Evolutionary conservation across 169 alveolate species (phyloP), one percentile per base, ranked within the genome.

Genomic region (Condylostoma magnum): DNA sequence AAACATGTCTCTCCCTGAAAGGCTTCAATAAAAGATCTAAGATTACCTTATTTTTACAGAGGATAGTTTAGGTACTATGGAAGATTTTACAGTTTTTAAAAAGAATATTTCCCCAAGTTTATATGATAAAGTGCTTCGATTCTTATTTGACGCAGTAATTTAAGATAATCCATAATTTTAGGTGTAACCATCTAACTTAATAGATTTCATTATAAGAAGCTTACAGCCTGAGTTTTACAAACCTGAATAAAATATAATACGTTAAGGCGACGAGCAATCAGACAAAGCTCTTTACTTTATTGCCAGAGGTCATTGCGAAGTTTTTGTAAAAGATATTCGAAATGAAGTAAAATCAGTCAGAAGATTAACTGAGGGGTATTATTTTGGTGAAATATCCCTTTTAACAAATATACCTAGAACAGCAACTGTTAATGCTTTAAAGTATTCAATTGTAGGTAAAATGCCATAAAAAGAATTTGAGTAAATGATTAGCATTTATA

Each of bases 101-200:
- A 31, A 22, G 2, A 33, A 46, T 38, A 43, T 73, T 5, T 63
- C 78, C 15, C 81, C 81, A 28, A 30, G 58, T 12, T 36, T 73
- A 6, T 25, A 36, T 2, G 12, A 20, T 15, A 37, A 73, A 27
- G 81, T 65, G 6, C 6, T 20, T 2, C n/a, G 44, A 5, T 51
- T 48, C 2, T 37, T 73, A 20, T 55, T 36, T 50, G 58, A 50
- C 10, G 8, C 8, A 12, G 10, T 50, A 15, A 10, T 50, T 10
- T 15, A 50, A 30, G 10, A 8, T 12, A 50, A 50, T 22, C 30
- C 27, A 41, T 15, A 10, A 41, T 41, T 41, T 41, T 8, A 41
- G 48, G 15, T 10, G 8, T 10, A 41, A 41, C n/a, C n/a, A n/a
- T 41, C 48, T 41, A 15, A 41, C 58, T 15, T 50, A 6, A 6